Percentiles rank a stretch among this genome's conserved stretches.
These are phyloP conservation scores for Ramaria sp. DNA, from an alignment of 768 basidiomycete genomes.

Conservation along the genomic window DNA sequence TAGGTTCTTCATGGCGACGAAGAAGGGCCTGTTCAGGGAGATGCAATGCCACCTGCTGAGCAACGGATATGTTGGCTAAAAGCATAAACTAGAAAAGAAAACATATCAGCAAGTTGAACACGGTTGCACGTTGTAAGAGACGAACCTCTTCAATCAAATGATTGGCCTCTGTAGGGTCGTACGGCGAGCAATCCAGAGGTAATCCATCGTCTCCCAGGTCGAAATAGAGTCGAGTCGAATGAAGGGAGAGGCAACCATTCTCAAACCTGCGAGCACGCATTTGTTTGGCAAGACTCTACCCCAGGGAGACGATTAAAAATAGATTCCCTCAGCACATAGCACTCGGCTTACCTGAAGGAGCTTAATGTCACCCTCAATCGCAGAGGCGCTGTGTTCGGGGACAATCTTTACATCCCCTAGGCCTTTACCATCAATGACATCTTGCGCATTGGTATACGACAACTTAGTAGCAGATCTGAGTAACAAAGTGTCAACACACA, in stretches of 20 bases:
- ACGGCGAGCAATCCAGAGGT: constrained; percentile 68
- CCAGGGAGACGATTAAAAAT: not conserved
- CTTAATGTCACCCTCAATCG: constrained; percentile 69
- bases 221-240: constrained; percentile 65
- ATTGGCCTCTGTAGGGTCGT: constrained; percentile 61
- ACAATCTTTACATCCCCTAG: constrained; percentile 41
- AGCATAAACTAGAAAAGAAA: constrained; percentile 70
- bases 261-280: constrained; percentile 65
- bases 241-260: constrained; percentile 65
- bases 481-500: not conserved
- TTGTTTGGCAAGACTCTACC: constrained; percentile 50
- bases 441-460: constrained; percentile 72
- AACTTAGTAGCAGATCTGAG: constrained; percentile 76
- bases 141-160: constrained; percentile 80
- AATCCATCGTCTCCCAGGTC: constrained; percentile 66
- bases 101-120: not conserved
- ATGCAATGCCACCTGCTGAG: constrained; percentile 87
- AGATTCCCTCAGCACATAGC: not conserved
- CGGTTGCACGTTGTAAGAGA: constrained; percentile 10
- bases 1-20: constrained; percentile 85
- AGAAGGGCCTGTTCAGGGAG: constrained; percentile 96
- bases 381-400: constrained; percentile 46
- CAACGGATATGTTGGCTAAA: constrained; percentile 79
- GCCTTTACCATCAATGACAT: constrained; percentile 63
- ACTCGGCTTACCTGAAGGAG: constrained; percentile 32